phyloP scores from a whole-genome alignment of 805 yeast species.

The Ascoidea rubescens region DNA sequence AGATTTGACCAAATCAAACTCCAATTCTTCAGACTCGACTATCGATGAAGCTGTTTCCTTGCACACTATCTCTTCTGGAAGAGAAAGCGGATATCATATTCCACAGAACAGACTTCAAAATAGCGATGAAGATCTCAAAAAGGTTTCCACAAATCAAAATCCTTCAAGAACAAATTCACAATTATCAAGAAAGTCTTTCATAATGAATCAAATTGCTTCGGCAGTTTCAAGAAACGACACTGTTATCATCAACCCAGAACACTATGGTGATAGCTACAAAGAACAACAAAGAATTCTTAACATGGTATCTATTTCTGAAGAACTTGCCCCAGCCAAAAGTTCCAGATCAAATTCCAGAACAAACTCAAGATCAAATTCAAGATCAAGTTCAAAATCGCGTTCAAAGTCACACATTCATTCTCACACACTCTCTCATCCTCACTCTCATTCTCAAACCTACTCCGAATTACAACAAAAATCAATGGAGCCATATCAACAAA shows the following conservation, averaged over 20 bases:
- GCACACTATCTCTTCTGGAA: background rate
- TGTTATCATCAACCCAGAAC: background rate
- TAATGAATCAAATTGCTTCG: background rate
- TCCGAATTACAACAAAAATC: background rate
- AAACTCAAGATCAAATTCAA: conserved; percentile 4
- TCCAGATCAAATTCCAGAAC: conserved; percentile 9
- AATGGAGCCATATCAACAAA: background rate
- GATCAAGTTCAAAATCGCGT: conserved; percentile 1
- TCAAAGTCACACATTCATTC: background rate
- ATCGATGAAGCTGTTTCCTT: background rate
- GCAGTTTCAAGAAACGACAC: background rate
- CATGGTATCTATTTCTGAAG: background rate
- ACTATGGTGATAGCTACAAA: background rate
- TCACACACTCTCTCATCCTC: background rate
- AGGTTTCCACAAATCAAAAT: background rate
- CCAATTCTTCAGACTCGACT: background rate
- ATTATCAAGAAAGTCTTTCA: background rate
- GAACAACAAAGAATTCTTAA: background rate
- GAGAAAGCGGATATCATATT: background rate
- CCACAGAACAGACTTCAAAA: background rate
- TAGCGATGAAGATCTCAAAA: background rate
- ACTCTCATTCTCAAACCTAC: background rate
- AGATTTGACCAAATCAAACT: background rate
- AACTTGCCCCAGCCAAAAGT: background rate
- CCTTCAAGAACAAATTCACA: background rate